phyloP scores from a whole-genome alignment of 2,329 filamentous ascomycete species.

The Trichophyton equinum region DNA sequence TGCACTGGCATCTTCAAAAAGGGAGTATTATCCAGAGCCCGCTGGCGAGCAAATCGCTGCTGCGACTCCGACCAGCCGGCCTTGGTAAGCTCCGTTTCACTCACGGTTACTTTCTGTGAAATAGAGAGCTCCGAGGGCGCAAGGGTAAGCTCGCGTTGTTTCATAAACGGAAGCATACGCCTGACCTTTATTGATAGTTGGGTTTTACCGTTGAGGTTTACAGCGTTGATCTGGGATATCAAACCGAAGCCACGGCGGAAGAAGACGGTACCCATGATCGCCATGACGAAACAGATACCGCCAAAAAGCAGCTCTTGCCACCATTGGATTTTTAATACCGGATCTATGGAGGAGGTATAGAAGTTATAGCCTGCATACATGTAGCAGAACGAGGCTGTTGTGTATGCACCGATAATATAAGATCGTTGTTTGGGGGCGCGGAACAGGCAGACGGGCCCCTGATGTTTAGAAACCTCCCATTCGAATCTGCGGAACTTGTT shows the following conservation, averaged over 20 bases:
- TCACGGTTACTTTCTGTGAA: constrained; percentile 23
- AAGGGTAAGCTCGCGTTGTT: constrained; percentile 19
- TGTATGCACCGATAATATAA: constrained; percentile 50
- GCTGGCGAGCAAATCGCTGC: constrained; percentile 11
- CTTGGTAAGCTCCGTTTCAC: constrained; percentile 7
- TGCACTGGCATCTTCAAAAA: constrained; percentile 25
- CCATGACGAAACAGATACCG: constrained; percentile 48
- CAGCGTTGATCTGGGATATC: constrained; percentile 43
- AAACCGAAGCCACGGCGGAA: constrained; percentile 46
- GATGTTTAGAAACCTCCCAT: constrained; percentile 35
- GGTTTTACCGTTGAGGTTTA: constrained; percentile 32
- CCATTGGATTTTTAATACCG: constrained; percentile 40
- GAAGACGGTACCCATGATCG: constrained; percentile 48
- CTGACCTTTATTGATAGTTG: constrained; percentile 27
- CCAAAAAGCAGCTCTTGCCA: constrained; percentile 49
- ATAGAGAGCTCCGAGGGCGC: constrained; percentile 25
- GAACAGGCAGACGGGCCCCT: constrained; percentile 51
- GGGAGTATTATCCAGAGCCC: constrained; percentile 14
- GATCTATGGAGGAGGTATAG: constrained; percentile 37
- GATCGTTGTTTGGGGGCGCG: constrained; percentile 51
- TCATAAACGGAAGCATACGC: constrained; percentile 27
- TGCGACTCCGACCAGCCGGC: constrained; percentile 15
- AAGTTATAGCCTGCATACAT: constrained; percentile 41
- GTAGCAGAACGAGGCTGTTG: constrained; percentile 43
- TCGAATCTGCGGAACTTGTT: constrained; percentile 11